A percentile compares a stretch with the other conserved stretches of the same genome.
phyloP scores from a whole-genome alignment of 2,329 filamentous ascomycete genomes.

The Colletotrichum sp. region DNA sequence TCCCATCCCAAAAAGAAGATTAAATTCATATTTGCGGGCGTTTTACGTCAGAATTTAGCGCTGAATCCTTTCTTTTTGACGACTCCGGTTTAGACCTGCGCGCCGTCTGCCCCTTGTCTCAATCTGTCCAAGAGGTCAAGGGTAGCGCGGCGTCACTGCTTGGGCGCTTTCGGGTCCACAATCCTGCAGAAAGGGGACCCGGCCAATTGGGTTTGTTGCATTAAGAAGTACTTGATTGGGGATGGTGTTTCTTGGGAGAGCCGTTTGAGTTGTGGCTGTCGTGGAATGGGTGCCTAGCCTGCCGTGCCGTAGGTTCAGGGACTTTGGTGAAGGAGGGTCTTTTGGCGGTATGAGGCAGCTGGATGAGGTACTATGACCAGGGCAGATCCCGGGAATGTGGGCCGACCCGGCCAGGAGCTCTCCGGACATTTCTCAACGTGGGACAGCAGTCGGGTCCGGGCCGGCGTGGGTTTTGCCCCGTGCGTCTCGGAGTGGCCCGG shows the following conservation, averaged over 20 bases:
- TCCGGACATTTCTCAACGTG: neutral
- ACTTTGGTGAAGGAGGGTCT: neutral
- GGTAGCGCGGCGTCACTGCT: neutral
- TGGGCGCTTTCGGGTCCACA: neutral
- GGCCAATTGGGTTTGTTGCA: neutral
- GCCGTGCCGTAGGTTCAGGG: neutral
- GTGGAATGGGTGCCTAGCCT: neutral
- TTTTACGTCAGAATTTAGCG: neutral
- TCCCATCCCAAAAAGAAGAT: neutral
- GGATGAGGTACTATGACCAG: no score
- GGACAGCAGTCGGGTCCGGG: neutral
- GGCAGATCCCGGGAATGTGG: no score
- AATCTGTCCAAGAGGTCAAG: neutral
- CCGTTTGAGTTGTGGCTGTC: neutral
- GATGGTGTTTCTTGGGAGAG: neutral
- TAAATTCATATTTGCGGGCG: neutral
- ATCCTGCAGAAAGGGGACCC: neutral
- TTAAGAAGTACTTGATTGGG: neutral
- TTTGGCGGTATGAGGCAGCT: no score
- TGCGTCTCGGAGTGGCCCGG: neutral
- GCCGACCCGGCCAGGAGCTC: no score
- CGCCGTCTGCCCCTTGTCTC: neutral
- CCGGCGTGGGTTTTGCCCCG: neutral
- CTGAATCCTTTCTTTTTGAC: neutral
- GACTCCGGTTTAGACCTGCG: neutral